phyloP scores from a whole-genome alignment of 768 basidiomycete genomes.

The Xerocomellus intermedius region DNA sequence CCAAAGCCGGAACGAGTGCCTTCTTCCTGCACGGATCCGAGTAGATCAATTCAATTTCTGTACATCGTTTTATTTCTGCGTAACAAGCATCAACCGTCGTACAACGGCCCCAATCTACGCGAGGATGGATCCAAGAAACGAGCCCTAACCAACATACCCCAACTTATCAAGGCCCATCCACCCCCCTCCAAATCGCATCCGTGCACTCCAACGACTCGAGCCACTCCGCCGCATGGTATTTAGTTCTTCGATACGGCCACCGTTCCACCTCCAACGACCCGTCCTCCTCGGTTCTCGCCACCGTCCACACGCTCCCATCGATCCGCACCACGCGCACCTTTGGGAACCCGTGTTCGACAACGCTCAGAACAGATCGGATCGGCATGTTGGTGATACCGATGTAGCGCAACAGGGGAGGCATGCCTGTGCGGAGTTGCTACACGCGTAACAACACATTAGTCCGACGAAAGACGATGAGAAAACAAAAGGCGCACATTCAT shows the following conservation, averaged over 20 bases:
- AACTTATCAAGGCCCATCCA: conserved; percentile 2
- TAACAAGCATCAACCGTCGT: too few relatives aligned
- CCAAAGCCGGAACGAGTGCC: too few relatives aligned
- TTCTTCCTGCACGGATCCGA: too few relatives aligned
- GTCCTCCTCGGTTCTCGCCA: conserved; percentile 31
- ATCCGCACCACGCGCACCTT: conserved; percentile 56
- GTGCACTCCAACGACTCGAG: conserved; percentile 64
- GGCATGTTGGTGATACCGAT: conserved; percentile 54
- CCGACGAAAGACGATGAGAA: background rate
- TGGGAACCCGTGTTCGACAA: conserved; percentile 62
- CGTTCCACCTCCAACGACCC: conserved; percentile 46
- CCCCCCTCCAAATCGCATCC: conserved; percentile 43
- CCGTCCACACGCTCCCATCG: conserved; percentile 55
- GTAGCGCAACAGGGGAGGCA: conserved; percentile 54
- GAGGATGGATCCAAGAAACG: too few relatives aligned
- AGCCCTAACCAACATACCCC: too few relatives aligned
- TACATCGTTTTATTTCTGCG: too few relatives aligned
- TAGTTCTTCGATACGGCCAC: conserved; percentile 54
- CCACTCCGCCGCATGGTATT: conserved; percentile 58
- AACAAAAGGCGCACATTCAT: conserved; percentile 34
- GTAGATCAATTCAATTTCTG: too few relatives aligned
- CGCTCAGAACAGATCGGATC: conserved; percentile 36
- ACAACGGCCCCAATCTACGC: too few relatives aligned
- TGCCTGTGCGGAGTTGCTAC: conserved; percentile 60
- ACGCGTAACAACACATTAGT: background rate